Conservation (phyloP, 495 filamentous ascomycete species). For the Aspergillus ellipticus region DNA sequence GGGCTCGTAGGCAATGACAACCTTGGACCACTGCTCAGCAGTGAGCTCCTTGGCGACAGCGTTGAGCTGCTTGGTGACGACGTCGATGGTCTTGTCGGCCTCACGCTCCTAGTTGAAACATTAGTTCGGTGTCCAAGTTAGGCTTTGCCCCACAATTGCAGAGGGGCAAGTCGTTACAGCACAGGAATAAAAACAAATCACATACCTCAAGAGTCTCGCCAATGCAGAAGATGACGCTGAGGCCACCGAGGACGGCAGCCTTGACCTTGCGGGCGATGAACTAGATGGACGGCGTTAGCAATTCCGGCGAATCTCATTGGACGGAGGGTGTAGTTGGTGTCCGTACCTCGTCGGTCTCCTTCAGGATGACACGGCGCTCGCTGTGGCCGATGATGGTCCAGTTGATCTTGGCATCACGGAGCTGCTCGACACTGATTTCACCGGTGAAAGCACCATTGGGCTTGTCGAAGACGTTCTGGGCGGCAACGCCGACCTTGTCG, state of each 20-base stretch:
- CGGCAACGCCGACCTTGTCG: conserved; percentile 69
- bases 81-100: conserved; percentile 79
- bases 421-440: conserved; percentile 87
- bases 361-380: conserved; percentile 82
- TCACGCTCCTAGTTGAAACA: conserved; percentile 65
- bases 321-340: neutral
- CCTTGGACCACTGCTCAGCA: conserved; percentile 81
- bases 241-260: conserved; percentile 77
- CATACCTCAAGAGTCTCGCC: conserved; percentile 82
- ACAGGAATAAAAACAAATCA: neutral
- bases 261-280: conserved; percentile 92
- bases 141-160: neutral
- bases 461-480: conserved; percentile 96
- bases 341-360: conserved; percentile 70
- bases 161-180: conserved; percentile 16
- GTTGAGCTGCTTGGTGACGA: conserved; percentile 75
- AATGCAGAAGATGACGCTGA: conserved; percentile 92
- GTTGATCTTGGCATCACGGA: conserved; percentile 78
- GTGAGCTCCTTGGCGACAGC: conserved; percentile 60
- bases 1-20: conserved; percentile 97
- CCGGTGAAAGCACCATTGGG: conserved; percentile 96
- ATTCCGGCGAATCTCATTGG: neutral
- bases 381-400: conserved; percentile 93
- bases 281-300: conserved; percentile 25
- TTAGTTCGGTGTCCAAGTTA: conserved; percentile 8